phyloP scores from a whole-genome alignment of 352 stramenopile species.

The Thalassiosira livingstoniorum region DNA sequence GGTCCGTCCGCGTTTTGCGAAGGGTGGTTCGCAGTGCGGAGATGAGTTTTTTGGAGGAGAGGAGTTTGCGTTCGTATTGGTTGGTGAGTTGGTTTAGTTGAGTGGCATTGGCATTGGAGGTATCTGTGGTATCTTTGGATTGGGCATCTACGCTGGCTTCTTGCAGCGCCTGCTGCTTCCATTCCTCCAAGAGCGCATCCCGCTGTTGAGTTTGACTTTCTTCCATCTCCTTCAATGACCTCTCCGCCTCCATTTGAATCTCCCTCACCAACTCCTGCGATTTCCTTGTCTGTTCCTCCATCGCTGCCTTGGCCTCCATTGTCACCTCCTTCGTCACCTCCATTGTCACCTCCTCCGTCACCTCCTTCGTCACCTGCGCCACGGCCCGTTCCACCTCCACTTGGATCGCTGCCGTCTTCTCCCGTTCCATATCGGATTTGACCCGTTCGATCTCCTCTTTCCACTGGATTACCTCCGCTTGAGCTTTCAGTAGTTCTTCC shows the following conservation, averaged over 20 bases:
- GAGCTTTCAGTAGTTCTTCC: not conserved
- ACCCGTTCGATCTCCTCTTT: not conserved
- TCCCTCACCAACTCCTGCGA: too few relatives aligned
- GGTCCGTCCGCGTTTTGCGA: conserved; percentile 39
- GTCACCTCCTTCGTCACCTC: too few relatives aligned
- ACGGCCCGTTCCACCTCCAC: not conserved
- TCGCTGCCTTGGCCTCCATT: conserved; percentile 2
- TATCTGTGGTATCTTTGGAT: not conserved
- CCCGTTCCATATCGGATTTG: not conserved
- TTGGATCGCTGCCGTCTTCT: conserved; percentile 12
- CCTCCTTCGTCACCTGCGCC: conserved; percentile 3
- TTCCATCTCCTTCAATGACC: too few relatives aligned
- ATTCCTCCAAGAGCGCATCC: too few relatives aligned
- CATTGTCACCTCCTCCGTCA: too few relatives aligned
- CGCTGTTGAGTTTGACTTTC: too few relatives aligned
- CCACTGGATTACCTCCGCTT: not conserved
- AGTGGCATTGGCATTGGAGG: too few relatives aligned
- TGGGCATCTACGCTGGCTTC: not conserved
- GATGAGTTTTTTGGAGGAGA: conserved; percentile 35
- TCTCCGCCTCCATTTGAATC: too few relatives aligned
- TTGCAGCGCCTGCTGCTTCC: not conserved
- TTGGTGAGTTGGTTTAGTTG: conserved; percentile 17
- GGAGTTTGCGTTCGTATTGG: conserved; percentile 11
- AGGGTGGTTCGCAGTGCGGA: conserved; percentile 13
- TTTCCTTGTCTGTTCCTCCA: conserved; percentile 13